phyloP scores from a whole-genome alignment of 108 stramenopile genomes.

The Poteriospumella lacustris region DNA sequence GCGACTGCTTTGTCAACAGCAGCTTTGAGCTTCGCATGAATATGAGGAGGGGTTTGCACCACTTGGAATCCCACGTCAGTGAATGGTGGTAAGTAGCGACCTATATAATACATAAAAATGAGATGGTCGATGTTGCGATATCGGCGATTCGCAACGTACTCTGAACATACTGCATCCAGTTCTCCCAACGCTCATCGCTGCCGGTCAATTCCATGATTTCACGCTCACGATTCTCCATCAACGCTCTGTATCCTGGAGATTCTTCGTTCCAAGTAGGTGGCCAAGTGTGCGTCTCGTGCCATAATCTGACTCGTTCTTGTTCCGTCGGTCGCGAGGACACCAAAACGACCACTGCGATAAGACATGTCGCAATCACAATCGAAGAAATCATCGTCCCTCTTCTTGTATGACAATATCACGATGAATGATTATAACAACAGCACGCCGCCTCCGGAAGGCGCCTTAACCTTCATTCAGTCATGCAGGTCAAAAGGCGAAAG shows the following conservation, averaged over 20 bases:
- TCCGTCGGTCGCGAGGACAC: conserved; percentile 4
- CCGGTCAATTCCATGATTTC: conserved; percentile 16
- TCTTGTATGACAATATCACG: no score
- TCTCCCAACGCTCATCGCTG: conserved; percentile 6
- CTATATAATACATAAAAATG: not conserved
- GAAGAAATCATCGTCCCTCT: no score
- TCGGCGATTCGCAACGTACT: not conserved
- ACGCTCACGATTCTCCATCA: not conserved
- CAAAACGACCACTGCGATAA: no score
- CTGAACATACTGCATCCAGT: not conserved
- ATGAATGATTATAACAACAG: no score
- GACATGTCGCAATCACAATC: no score
- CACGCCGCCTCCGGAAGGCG: no score
- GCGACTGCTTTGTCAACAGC: not conserved
- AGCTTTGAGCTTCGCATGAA: not conserved
- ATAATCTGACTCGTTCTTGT: not conserved
- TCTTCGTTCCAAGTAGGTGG: conserved; percentile 3
- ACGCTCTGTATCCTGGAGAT: not conserved
- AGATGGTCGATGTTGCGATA: not conserved
- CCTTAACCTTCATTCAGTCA: no score
- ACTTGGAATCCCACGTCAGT: conserved; percentile 24
- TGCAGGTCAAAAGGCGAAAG: no score
- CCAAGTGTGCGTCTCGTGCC: not conserved
- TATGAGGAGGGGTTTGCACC: not conserved
- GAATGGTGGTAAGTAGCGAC: not conserved